phyloP scores from a whole-genome alignment of 2,329 filamentous ascomycete species.

The Dactylellina parvicollis region DNA sequence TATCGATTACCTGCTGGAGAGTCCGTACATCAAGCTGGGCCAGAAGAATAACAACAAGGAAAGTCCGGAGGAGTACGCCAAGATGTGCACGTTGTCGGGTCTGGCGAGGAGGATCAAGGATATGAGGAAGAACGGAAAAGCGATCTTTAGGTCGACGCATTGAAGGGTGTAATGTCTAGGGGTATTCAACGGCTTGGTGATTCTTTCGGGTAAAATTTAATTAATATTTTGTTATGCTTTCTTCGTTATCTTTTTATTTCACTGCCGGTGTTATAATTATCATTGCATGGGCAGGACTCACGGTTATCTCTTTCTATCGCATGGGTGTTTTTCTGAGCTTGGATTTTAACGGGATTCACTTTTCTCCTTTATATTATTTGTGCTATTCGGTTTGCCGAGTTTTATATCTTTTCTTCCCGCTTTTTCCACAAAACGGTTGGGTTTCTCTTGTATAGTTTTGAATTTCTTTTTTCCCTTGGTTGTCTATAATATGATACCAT shows the following conservation, averaged over 20 bases:
- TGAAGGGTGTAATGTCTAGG: not conserved
- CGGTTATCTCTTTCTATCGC: not conserved
- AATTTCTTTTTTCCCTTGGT: too few relatives aligned
- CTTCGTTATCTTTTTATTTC: not conserved
- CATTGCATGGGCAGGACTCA: not conserved
- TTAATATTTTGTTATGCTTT: not conserved
- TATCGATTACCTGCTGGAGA: slow-evolving; percentile 51
- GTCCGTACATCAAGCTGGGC: slow-evolving; percentile 49
- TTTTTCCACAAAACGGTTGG: not conserved
- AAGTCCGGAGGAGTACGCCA: slow-evolving; percentile 49
- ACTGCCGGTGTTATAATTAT: too few relatives aligned
- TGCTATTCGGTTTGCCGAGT: not conserved
- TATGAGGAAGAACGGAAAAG: slow-evolving; percentile 53
- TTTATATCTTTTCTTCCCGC: not conserved
- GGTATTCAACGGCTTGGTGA: not conserved
- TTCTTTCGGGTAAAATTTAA: not conserved
- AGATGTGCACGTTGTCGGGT: slow-evolving; percentile 45
- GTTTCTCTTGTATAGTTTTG: too few relatives aligned
- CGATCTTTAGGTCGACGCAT: slow-evolving; percentile 45
- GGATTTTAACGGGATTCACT: not conserved
- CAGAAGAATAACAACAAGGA: slow-evolving; percentile 53
- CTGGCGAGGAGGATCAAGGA: slow-evolving; percentile 50
- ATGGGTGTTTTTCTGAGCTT: not conserved
- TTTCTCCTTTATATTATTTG: not conserved
- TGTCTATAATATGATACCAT: slow-evolving; percentile 7